Evolutionary conservation across 2,329 filamentous ascomycete genomes (phyloP).

Genomic region (Cladorrhinum sp.): DNA sequence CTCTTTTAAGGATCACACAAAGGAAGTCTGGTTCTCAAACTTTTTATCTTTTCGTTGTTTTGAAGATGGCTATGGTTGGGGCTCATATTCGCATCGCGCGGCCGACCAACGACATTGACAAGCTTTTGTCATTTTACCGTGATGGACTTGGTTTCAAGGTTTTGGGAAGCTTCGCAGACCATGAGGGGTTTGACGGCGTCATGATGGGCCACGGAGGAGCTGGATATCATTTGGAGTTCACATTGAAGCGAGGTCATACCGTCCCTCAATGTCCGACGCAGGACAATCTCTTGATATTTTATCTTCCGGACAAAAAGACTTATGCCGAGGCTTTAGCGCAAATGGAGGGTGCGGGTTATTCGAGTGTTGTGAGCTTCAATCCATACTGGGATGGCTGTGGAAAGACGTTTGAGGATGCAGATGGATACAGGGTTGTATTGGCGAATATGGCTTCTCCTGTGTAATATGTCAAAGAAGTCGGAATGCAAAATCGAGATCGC

Average conservation of each 20-base stretch:
- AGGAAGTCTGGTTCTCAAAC: neutral
- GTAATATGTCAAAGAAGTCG: neutral
- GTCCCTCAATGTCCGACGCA: conserved; percentile 38
- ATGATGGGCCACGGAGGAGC: conserved; percentile 39
- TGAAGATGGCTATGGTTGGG: conserved; percentile 14
- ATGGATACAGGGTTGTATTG: conserved; percentile 45
- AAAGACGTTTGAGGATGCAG: conserved; percentile 44
- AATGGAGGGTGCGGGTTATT: conserved; percentile 37
- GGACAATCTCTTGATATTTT: conserved; percentile 45
- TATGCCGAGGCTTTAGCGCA: conserved; percentile 32
- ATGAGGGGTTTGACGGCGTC: conserved; percentile 41
- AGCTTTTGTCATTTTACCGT: conserved; percentile 41
- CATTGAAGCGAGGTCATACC: conserved; percentile 33
- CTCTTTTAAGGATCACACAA: neutral
- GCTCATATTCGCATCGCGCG: conserved; percentile 42
- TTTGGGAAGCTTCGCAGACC: conserved; percentile 35
- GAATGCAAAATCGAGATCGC: neutral
- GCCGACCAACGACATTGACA: conserved; percentile 38
- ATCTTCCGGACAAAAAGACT: conserved; percentile 34
- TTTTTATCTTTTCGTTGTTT: neutral
- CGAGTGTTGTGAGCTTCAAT: conserved; percentile 39
- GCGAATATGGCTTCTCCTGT: conserved; percentile 31
- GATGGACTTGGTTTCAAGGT: conserved; percentile 40
- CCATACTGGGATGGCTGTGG: conserved; percentile 45
- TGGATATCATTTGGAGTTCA: conserved; percentile 45